Conservation (phyloP, 202 grass and related monocot species). For the Schoenoplectus tabernaemontani region DNA sequence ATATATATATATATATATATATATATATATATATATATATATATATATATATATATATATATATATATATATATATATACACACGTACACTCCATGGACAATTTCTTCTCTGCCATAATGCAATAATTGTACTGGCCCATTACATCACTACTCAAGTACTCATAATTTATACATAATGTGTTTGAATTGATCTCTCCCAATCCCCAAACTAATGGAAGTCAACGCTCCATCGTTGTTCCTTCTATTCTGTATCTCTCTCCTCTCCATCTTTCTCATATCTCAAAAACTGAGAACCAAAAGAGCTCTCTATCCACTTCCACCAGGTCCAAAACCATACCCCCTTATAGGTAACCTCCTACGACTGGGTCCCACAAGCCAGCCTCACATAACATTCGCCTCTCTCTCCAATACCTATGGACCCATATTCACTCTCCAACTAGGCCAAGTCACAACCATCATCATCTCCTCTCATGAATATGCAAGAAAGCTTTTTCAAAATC, state of each 20-base stretch:
- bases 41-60: no score
- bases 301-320: conserved; percentile 13
- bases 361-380: conserved; percentile 16
- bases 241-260: conserved; percentile 4
- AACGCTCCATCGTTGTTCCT: conserved; percentile 4
- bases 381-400: conserved; percentile 28
- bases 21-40: no score
- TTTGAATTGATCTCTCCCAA: no score
- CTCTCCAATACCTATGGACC: conserved; percentile 30
- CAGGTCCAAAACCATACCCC: conserved; percentile 29
- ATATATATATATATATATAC: no score
- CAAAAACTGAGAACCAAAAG: neutral
- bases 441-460: conserved; percentile 40
- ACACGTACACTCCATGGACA: no score
- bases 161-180: no score
- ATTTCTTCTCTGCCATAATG: no score
- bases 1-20: no score
- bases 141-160: no score
- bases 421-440: conserved; percentile 43
- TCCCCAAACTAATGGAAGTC: conserved; percentile 12
- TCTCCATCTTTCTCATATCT: neutral
- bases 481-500: conserved; percentile 30
- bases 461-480: conserved; percentile 35
- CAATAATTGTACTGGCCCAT: no score
- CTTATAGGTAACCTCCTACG: conserved; percentile 37